Evolutionary conservation across 331 rosid genomes (phyloP).

Genomic region (Quercus phellos): DNA sequence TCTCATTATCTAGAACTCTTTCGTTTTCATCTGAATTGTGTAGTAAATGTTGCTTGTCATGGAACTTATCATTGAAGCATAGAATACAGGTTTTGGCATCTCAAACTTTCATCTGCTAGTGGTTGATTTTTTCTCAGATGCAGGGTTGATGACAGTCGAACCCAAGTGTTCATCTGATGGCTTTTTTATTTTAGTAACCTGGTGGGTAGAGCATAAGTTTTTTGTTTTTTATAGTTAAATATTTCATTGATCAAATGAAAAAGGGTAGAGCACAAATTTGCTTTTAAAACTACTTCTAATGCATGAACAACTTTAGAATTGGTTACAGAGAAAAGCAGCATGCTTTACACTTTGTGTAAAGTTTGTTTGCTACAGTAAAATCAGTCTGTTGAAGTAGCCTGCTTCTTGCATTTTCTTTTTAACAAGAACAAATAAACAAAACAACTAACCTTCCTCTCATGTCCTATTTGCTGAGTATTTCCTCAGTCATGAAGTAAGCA

Average conservation of each 20-base stretch:
- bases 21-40: neutral
- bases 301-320: neutral
- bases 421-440: neutral
- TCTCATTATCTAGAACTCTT: neutral
- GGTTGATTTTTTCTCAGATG: constrained; percentile 18
- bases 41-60: neutral
- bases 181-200: constrained; percentile 18
- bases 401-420: neutral
- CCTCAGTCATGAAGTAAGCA: neutral
- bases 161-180: constrained; percentile 20
- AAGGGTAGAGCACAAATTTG: constrained; percentile 11
- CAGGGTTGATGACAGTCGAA: constrained; percentile 19
- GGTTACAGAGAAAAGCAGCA: neutral
- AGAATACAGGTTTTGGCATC: constrained; percentile 1
- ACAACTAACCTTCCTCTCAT: neutral
- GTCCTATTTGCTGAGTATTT: neutral
- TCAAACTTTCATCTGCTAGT: constrained; percentile 1
- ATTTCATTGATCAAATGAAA: too few relatives aligned
- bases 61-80: neutral
- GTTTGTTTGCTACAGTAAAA: neutral
- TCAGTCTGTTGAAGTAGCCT: neutral
- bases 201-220: constrained; percentile 19
- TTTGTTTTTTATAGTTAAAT: too few relatives aligned
- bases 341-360: neutral
- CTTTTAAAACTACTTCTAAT: constrained; percentile 1